Evolutionary conservation across 495 filamentous ascomycete genomes (phyloP), one percentile per base, ranked within the genome.

Genomic region (Jackrogersella minutella): DNA sequence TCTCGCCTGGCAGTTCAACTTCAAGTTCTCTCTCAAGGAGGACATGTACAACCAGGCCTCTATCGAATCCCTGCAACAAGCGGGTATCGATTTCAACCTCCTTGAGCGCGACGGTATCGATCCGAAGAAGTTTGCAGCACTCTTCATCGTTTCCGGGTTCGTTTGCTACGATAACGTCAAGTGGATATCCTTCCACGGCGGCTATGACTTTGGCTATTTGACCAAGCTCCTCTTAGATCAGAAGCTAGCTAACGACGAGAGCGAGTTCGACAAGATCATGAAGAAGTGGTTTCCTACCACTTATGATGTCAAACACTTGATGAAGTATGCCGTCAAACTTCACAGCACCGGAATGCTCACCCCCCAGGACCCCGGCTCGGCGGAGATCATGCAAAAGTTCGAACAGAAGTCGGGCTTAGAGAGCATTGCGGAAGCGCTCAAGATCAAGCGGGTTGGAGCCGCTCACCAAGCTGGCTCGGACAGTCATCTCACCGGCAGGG

Each of bases 1-100:
- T 8, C 94, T 89, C 69, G 96, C 95, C 16, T 99, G 95, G 95
- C 93, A 96, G 66, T 99, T 99, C 84, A 97, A 99, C 80, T 99
- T 99, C 79, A 91, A 93, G 69, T 99, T 98, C 74, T 93, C 92
- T 3, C 82, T 97, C 8, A 88, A 94, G 65, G 87, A 92, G 3
- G 95, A 99, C 78, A 99, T 99, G 95, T 98, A 93, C 78, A 91
- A 92, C 36, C 88, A 96, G 71, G 88, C 91, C 28, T 97, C 93
- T 22, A 97, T 97, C 64, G 87, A 93, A 55, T 90, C 96, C 68
- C 82, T 97, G 1, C 87, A 88, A 47, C 89, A 91, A 56, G 90
- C 91, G 0, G 96, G 95, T 5, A 91, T 97, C 56, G 92, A 99
- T 76, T 96, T 98, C 70, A 76, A 80, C 22, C 85, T 87, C 52